phyloP scores from a whole-genome alignment of 1,139 yeast genomes.

The Saccharomyces hybrid region DNA sequence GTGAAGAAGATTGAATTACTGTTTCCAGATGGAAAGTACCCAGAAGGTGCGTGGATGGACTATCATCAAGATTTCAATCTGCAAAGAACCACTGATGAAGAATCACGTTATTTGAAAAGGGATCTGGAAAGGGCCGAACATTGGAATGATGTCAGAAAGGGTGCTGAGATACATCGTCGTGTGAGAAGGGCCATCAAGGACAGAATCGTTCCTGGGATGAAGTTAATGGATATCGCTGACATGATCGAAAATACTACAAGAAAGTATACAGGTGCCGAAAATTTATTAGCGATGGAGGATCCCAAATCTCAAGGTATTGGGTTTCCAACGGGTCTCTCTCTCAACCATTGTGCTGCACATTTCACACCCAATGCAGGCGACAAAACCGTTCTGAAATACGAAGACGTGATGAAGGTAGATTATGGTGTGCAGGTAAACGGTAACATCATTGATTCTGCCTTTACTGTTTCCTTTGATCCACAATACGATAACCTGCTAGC shows the following conservation, averaged over 20 bases:
- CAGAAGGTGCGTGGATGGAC: constrained; percentile 83
- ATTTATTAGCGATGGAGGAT: constrained; percentile 31
- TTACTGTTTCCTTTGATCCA: constrained; percentile 82
- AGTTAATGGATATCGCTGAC: constrained; percentile 84
- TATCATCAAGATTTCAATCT: constrained; percentile 65
- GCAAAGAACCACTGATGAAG: constrained; percentile 79
- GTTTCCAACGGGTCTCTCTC: constrained; percentile 92
- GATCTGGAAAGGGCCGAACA: constrained; percentile 43
- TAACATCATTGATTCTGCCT: constrained; percentile 91
- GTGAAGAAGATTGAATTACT: constrained; percentile 56
- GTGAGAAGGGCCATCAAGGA: constrained; percentile 76
- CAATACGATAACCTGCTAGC: constrained; percentile 70
- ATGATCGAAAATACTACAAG: constrained; percentile 81
- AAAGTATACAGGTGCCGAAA: constrained; percentile 57
- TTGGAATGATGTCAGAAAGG: constrained; percentile 90
- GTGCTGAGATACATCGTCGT: constrained; percentile 91
- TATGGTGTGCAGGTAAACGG: constrained; percentile 97
- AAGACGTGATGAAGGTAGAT: constrained; percentile 95
- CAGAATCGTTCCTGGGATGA: constrained; percentile 82
- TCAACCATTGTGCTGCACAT: constrained; percentile 95
- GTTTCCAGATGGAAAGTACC: constrained; percentile 69
- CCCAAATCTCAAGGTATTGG: constrained; percentile 72
- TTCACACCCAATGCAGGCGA: constrained; percentile 97
- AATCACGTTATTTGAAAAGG: constrained; percentile 69
- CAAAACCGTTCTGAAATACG: constrained; percentile 65